phyloP scores from a whole-genome alignment of 2,329 filamentous ascomycete genomes.

The Meredithiella fracta region DNA sequence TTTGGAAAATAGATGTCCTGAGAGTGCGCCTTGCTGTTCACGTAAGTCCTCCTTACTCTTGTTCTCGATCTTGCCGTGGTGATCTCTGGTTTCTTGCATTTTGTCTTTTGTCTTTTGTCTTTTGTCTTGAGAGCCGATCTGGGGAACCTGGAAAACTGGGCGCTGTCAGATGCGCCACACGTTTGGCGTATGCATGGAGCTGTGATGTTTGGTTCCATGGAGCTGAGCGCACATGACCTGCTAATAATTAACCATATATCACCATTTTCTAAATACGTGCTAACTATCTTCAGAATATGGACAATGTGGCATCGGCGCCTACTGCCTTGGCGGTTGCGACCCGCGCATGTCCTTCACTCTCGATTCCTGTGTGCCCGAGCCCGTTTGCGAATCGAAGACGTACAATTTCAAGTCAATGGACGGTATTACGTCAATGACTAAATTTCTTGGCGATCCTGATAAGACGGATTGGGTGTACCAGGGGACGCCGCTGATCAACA shows the following conservation, averaged over 20 bases:
- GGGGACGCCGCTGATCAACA: constrained; percentile 52
- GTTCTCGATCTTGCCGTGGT: too few species aligned
- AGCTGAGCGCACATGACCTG: neutral
- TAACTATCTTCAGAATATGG: constrained; percentile 55
- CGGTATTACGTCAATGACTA: constrained; percentile 50
- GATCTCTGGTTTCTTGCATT: neutral
- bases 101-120: too few species aligned
- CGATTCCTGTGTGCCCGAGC: constrained; percentile 70
- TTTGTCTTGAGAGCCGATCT: too few species aligned
- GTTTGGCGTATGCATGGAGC: neutral
- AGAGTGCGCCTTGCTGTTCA: constrained; percentile 60
- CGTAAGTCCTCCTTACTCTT: constrained; percentile 41
- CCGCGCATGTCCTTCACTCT: constrained; percentile 67
- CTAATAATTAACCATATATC: too few species aligned
- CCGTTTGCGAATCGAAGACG: constrained; percentile 59
- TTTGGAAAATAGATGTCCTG: constrained; percentile 46
- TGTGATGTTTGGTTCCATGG: neutral
- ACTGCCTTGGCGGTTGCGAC: constrained; percentile 91
- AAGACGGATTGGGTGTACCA: constrained; percentile 78
- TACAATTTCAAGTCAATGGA: constrained; percentile 61
- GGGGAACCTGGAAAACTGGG: too few species aligned
- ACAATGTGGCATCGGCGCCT: constrained; percentile 82
- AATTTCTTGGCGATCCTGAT: constrained; percentile 72
- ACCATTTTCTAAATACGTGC: too few species aligned
- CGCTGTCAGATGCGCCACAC: too few species aligned